These are phyloP conservation scores for Vitis rotundifolia DNA, from an alignment of 164 flowering plant species.

Conservation along the genomic window DNA sequence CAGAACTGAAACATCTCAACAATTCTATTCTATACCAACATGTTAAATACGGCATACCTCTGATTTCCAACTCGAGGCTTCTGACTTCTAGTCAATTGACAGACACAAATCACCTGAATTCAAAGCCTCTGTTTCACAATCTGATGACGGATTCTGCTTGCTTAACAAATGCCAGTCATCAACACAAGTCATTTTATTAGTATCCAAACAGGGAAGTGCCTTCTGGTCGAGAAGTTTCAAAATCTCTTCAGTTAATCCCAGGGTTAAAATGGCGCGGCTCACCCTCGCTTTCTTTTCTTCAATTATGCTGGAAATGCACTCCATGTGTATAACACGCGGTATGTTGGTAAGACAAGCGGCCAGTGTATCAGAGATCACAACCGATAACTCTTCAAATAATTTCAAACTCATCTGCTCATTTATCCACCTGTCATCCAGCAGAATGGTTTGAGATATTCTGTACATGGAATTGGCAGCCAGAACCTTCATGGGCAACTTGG, in stretches of 20 bases:
- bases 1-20: too few relatives aligned
- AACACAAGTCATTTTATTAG: constrained; percentile 32
- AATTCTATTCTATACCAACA: background rate
- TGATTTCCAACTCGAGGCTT: background rate
- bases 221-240: constrained; percentile 32
- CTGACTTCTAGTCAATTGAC: constrained; percentile 19
- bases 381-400: constrained; percentile 27
- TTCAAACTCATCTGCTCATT: constrained; percentile 15
- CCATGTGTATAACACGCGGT: constrained; percentile 24
- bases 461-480: constrained; percentile 69
- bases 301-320: constrained; percentile 34
- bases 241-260: constrained; percentile 49
- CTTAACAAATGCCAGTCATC: constrained; percentile 42
- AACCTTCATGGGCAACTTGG: constrained; percentile 42
- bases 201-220: constrained; percentile 19
- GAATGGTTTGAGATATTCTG: constrained; percentile 42
- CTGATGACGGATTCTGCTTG: constrained; percentile 15
- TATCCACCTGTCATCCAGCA: constrained; percentile 16
- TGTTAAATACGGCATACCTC: too few relatives aligned
- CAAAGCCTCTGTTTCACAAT: constrained; percentile 1
- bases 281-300: constrained; percentile 42
- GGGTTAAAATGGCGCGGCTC: constrained; percentile 34
- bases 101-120: constrained; percentile 22
- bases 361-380: constrained; percentile 47
- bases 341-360: constrained; percentile 65